Evolutionary conservation across 495 filamentous ascomycete genomes (phyloP).

Genomic region (Penicillium atrosanguineum): DNA sequence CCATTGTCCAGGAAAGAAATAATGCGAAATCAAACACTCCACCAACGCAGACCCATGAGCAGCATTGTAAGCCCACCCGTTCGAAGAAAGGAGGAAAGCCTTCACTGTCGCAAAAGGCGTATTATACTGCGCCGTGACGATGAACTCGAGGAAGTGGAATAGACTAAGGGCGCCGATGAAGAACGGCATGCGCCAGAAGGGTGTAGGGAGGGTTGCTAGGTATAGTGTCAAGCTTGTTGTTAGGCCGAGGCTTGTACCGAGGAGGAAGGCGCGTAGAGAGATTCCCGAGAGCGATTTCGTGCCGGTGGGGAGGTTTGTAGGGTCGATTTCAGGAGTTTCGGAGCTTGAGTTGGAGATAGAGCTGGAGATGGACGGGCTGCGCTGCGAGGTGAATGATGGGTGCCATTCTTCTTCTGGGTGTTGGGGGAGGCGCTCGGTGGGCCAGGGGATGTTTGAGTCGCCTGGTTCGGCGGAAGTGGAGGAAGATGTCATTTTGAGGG

Average conservation of each 20-base stretch:
- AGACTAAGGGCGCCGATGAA: conserved; percentile 72
- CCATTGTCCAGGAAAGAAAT: conserved; percentile 50
- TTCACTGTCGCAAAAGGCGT: conserved; percentile 63
- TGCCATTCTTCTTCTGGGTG: conserved; percentile 18
- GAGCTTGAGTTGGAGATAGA: conserved; percentile 6
- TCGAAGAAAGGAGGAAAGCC: conserved; percentile 81
- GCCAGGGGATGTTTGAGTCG: conserved; percentile 11
- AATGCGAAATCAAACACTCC: conserved; percentile 63
- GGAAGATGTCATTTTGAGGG: conserved; percentile 7
- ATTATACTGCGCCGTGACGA: conserved; percentile 81
- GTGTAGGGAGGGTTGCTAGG: conserved; percentile 32
- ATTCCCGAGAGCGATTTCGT: conserved; percentile 75
- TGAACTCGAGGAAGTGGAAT: conserved; percentile 98
- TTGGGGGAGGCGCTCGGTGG: conserved; percentile 5
- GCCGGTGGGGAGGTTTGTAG: conserved; percentile 51
- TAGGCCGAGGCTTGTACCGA: conserved; percentile 51
- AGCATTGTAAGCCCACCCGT: conserved; percentile 80
- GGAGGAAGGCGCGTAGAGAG: conserved; percentile 65
- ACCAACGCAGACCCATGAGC: conserved; percentile 71
- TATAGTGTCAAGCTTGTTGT: conserved; percentile 42
- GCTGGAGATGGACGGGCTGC: conserved; percentile 7
- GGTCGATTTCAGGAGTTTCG: conserved; percentile 16
- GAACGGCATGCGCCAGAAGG: conserved; percentile 80
- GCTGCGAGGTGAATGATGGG: conserved; percentile 12
- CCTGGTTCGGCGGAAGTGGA: conserved; percentile 11